A percentile compares a stretch with the other conserved stretches of the same genome.
Conservation (phyloP, 768 basidiomycete genomes). For the Pleurotus giganteus region DNA sequence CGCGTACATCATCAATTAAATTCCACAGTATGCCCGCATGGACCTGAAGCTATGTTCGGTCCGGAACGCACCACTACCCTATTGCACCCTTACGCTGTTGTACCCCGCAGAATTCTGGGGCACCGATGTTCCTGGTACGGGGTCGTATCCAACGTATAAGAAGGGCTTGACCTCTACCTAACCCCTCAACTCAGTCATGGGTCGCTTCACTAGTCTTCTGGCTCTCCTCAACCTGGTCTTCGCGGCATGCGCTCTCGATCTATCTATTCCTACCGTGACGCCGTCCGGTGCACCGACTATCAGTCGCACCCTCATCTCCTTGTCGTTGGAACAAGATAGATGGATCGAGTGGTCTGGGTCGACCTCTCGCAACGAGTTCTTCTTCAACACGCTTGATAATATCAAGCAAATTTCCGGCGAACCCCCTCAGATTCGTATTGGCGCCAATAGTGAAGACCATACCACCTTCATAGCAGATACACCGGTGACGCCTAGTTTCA, state of each 20-base stretch:
- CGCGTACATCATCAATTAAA: too few relatives aligned
- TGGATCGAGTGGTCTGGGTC: slow-evolving; percentile 69
- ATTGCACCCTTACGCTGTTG: too few relatives aligned
- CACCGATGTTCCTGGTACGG: too few relatives aligned
- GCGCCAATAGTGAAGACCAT: slow-evolving; percentile 57
- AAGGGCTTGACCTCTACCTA: too few relatives aligned
- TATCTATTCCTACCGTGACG: slow-evolving; percentile 39
- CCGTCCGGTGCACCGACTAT: slow-evolving; percentile 35
- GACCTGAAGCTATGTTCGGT: too few relatives aligned
- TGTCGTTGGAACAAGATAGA: slow-evolving; percentile 70
- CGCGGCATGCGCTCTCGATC: slow-evolving; percentile 20
- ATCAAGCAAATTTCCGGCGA: slow-evolving; percentile 48
- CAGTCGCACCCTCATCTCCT: slow-evolving; percentile 49
- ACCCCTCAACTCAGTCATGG: too few relatives aligned
- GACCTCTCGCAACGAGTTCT: slow-evolving; percentile 52
- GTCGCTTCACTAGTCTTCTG: too few relatives aligned
- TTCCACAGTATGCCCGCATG: too few relatives aligned
- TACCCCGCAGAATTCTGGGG: too few relatives aligned
- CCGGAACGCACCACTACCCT: too few relatives aligned
- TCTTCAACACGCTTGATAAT: slow-evolving; percentile 59
- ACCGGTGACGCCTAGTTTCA: too few relatives aligned
- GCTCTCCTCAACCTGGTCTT: not conserved
- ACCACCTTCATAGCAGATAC: slow-evolving; percentile 52
- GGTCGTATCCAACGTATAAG: too few relatives aligned
- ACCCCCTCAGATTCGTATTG: slow-evolving; percentile 58